A percentile compares a stretch with the other conserved stretches of the same genome.
These are phyloP conservation scores for Lasiosphaeriaceae sp. DNA, from an alignment of 495 filamentous ascomycete genomes.

Conservation along the genomic window DNA sequence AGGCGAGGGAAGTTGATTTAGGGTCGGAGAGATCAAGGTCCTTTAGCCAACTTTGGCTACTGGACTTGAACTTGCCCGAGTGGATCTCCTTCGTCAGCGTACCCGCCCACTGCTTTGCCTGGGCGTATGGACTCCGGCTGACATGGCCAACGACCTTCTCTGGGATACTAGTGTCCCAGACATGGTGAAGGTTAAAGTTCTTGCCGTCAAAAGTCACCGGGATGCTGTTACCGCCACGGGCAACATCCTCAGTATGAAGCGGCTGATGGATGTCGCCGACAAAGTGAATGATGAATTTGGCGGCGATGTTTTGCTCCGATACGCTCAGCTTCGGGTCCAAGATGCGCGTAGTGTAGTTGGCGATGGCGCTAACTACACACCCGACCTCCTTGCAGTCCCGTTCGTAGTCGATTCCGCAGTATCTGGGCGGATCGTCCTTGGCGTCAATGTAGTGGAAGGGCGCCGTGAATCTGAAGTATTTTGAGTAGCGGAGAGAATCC, in stretches of 20 bases:
- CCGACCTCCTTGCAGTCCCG: constrained; percentile 60
- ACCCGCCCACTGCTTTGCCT: constrained; percentile 51
- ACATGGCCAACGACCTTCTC: constrained; percentile 54
- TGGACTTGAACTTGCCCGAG: constrained; percentile 43
- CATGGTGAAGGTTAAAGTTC: constrained; percentile 54
- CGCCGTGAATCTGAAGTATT: constrained; percentile 52
- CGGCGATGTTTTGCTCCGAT: constrained; percentile 44
- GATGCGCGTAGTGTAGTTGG: constrained; percentile 54
- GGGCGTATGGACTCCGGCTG: constrained; percentile 34
- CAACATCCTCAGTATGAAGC: constrained; percentile 58
- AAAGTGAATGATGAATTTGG: constrained; percentile 64
- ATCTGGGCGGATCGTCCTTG: constrained; percentile 55
- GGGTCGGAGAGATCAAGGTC: constrained; percentile 49
- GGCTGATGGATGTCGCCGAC: constrained; percentile 66
- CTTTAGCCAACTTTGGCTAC: constrained; percentile 42
- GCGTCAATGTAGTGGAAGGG: constrained; percentile 72
- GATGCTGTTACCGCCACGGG: constrained; percentile 58
- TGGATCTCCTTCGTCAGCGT: constrained; percentile 48
- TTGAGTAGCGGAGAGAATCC: constrained; percentile 57
- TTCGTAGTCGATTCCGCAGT: constrained; percentile 55
- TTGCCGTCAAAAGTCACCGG: constrained; percentile 49
- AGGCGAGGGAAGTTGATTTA: constrained; percentile 48
- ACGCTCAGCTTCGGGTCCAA: constrained; percentile 35
- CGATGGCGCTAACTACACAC: constrained; percentile 59
- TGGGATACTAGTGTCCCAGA: constrained; percentile 60